Evolutionary conservation across 257 asterid species (phyloP).

Genomic region (Solanum pinnatisectum): DNA sequence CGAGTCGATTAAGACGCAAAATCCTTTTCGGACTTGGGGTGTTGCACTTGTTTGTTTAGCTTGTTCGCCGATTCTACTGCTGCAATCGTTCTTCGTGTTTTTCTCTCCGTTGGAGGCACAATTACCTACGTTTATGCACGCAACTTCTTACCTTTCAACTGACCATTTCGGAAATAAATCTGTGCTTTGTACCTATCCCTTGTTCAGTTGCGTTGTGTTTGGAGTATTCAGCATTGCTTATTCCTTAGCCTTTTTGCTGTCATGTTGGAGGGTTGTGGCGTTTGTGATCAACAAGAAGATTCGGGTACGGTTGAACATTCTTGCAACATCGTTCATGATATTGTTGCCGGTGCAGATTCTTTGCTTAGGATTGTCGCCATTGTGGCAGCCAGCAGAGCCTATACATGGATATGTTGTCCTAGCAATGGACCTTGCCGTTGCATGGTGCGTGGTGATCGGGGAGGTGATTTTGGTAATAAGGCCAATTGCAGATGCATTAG

Average conservation of each 20-base stretch:
- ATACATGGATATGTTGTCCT: slow-evolving; percentile 29
- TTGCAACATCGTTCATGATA: slow-evolving; percentile 44
- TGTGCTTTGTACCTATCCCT: slow-evolving; percentile 57
- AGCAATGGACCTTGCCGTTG: slow-evolving; percentile 34
- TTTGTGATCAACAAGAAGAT: slow-evolving; percentile 63
- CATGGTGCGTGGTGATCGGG: slow-evolving; percentile 39
- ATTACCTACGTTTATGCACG: slow-evolving; percentile 40
- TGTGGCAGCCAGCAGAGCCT: slow-evolving; percentile 41
- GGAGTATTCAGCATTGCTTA: slow-evolving; percentile 39
- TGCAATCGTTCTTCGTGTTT: slow-evolving; percentile 37
- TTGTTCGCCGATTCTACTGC: slow-evolving; percentile 26
- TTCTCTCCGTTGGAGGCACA: slow-evolving; percentile 26
- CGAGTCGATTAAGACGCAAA: slow-evolving; percentile 34
- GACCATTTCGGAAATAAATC: slow-evolving; percentile 23
- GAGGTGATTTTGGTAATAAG: slow-evolving; percentile 51
- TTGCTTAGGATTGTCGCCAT: slow-evolving; percentile 37
- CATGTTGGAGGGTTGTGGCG: slow-evolving; percentile 56
- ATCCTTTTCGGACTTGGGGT: slow-evolving; percentile 32
- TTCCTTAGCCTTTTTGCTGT: slow-evolving; percentile 37
- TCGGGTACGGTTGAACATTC: slow-evolving; percentile 37
- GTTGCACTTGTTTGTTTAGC: slow-evolving; percentile 15
- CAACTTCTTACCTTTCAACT: slow-evolving; percentile 18
- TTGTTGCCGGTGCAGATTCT: slow-evolving; percentile 48
- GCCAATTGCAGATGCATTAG: slow-evolving; percentile 55
- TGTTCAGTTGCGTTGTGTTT: slow-evolving; percentile 45